Conservation (phyloP, 768 basidiomycete genomes). For the Termitomyces sp. region DNA sequence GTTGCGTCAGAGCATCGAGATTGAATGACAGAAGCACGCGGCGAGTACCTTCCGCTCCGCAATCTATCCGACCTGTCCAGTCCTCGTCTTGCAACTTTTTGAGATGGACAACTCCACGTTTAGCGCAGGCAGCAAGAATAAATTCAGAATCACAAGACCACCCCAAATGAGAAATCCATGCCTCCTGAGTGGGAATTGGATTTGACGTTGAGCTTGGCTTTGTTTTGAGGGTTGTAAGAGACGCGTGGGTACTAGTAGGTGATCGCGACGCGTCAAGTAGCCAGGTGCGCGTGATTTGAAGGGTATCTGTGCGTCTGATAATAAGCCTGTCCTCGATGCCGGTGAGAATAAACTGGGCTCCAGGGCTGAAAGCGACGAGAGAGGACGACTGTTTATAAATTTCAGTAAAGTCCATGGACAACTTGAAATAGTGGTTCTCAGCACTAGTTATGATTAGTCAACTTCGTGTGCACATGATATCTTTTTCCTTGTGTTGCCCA, state of each 20-base stretch:
- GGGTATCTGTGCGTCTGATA: constrained; percentile 79
- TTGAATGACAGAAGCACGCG: background rate
- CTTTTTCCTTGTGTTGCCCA: background rate
- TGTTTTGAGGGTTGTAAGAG: constrained; percentile 36
- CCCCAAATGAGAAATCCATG: constrained; percentile 67
- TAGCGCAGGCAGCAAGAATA: constrained; percentile 77
- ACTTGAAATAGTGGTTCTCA: background rate
- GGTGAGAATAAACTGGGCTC: constrained; percentile 82
- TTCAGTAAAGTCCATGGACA: constrained; percentile 81
- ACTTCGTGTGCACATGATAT: background rate
- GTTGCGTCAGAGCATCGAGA: background rate
- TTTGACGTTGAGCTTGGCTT: constrained; percentile 26
- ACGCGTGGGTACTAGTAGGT: constrained; percentile 39
- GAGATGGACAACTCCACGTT: constrained; percentile 67
- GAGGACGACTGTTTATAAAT: constrained; percentile 71
- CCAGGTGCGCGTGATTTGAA: constrained; percentile 84
- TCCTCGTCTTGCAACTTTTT: constrained; percentile 78
- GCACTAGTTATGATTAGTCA: background rate
- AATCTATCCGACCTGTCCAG: constrained; percentile 76
- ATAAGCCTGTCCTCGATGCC: constrained; percentile 78
- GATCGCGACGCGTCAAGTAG: constrained; percentile 56
- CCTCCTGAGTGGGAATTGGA: constrained; percentile 26
- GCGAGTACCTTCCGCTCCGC: constrained; percentile 65
- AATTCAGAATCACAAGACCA: constrained; percentile 93
- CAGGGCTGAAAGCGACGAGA: constrained; percentile 83